Evolutionary conservation across 495 filamentous ascomycete genomes (phyloP).

Genomic region (Pyronema omphalodes): DNA sequence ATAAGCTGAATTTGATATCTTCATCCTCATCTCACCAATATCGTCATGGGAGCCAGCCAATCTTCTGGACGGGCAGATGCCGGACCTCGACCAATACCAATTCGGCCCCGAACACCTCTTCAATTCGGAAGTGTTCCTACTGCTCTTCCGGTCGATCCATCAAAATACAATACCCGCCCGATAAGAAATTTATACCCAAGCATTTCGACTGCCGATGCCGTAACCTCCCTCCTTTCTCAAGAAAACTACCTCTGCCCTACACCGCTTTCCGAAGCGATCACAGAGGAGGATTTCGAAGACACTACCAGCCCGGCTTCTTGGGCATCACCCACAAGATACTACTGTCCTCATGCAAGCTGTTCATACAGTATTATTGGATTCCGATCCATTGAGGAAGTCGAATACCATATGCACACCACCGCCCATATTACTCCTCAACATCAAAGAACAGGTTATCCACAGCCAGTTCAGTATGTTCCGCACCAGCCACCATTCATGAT

Average conservation of each 20-base stretch:
- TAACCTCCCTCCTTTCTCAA: slow-evolving; percentile 9
- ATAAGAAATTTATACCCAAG: not conserved
- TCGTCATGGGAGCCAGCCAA: slow-evolving; percentile 11
- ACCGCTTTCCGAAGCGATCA: not conserved
- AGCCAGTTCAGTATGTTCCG: slow-evolving; percentile 5
- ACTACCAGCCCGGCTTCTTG: slow-evolving; percentile 3
- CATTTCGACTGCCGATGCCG: not conserved
- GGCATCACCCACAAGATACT: slow-evolving; percentile 4
- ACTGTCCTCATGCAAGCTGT: slow-evolving; percentile 10
- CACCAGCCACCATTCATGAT: not conserved
- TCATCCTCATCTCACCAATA: not conserved
- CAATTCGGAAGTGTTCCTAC: slow-evolving; percentile 5
- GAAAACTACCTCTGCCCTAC: slow-evolving; percentile 7
- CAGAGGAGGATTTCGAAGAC: slow-evolving; percentile 1
- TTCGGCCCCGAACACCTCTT: slow-evolving; percentile 10
- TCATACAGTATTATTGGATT: slow-evolving; percentile 11
- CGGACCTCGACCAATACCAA: not conserved
- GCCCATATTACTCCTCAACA: slow-evolving; percentile 6
- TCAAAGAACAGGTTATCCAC: slow-evolving; percentile 6
- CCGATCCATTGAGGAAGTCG: slow-evolving; percentile 7
- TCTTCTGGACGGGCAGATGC: not conserved
- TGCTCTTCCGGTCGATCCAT: slow-evolving; percentile 1
- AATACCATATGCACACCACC: slow-evolving; percentile 1
- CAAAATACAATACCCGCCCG: not conserved
- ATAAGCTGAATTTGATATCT: not conserved